Conservation (phyloP, 306 rosid species). For the Gleditsia sinensis region DNA sequence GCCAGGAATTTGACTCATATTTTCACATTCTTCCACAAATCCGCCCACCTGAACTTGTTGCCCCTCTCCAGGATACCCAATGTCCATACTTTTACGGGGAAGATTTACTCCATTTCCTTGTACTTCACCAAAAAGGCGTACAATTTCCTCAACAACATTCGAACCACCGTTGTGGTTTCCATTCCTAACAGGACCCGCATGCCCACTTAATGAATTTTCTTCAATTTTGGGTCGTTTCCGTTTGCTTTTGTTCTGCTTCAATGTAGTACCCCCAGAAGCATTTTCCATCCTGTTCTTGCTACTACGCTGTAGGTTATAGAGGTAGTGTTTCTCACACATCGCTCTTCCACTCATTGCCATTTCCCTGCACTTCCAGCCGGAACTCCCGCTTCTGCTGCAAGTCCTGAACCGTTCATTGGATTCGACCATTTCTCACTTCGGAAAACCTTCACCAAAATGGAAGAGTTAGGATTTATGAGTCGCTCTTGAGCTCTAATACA, state of each 20-base stretch:
- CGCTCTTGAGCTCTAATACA: background rate
- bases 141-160: slow-evolving; percentile 31
- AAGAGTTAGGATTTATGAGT: background rate
- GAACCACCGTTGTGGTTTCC: slow-evolving; percentile 12
- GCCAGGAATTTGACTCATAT: slow-evolving; percentile 32
- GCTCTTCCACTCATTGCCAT: slow-evolving; percentile 29
- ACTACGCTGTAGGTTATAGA: background rate
- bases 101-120: slow-evolving; percentile 25
- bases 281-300: background rate
- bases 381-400: slow-evolving; percentile 26
- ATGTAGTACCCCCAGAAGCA: slow-evolving; percentile 19
- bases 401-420: background rate
- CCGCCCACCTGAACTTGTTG: slow-evolving; percentile 24
- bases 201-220: slow-evolving; percentile 33
- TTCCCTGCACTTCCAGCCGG: slow-evolving; percentile 43
- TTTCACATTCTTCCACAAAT: too few relatives aligned
- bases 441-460: too few relatives aligned
- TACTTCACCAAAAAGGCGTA: slow-evolving; percentile 36
- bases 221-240: slow-evolving; percentile 10
- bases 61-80: slow-evolving; percentile 34
- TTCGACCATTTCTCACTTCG: slow-evolving; percentile 29
- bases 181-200: slow-evolving; percentile 27
- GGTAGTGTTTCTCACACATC: slow-evolving; percentile 14
- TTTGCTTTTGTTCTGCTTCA: slow-evolving; percentile 6
- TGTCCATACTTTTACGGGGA: slow-evolving; percentile 25